Evolutionary conservation across 1,139 yeast species (phyloP), one percentile per base, ranked within the genome.

Genomic region (Nakaseomyces nivariensis): DNA sequence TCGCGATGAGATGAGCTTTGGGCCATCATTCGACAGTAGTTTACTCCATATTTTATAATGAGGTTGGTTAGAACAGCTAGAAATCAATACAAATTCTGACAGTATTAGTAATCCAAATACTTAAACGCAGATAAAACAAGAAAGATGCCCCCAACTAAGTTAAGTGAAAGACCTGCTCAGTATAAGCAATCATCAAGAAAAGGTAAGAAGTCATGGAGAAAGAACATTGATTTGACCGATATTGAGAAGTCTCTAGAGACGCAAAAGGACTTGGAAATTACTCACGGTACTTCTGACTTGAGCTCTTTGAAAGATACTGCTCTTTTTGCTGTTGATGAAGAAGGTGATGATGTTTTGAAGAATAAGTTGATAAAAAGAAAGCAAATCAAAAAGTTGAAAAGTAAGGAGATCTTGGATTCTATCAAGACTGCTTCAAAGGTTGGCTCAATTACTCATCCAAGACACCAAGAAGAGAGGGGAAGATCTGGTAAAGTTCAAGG

Each of bases 181-280:
- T 70, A 70, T 53, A 70, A 63, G 43, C 96, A 88, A 68, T 67
- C 83, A 6, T 86, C 96, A 5, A 78, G 97, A 61, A 92, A 92
- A 72, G 96, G 96, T 49, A 90, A 86, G 74, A 82, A 77, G 65
- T 85, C 97, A 5, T 92, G 98, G 98, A 82, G 97, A 68, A 92
- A 92, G 69, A 87, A 92, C 67, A 86, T 92, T 52, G 95, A 92
- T 63, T 72, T 92, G 29, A 81, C 79, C 26, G 96, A 88, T 54
- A 72, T 92, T 48, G 89, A 85, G 63, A 68, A 71, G 43, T 85
- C 82, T 6, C 71, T 92, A 46, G 94, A 84, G 56, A 80, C 77
- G 45, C 74, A 76, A 49, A 74, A 88, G 51, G 94, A 85, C 49
- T 77, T 79, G 53, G 78, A 85, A 59, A 75, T 85, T 50, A 74